Evolutionary conservation across 1,284 basidiomycete genomes (phyloP).

Genomic region (Ustilago nuda): DNA sequence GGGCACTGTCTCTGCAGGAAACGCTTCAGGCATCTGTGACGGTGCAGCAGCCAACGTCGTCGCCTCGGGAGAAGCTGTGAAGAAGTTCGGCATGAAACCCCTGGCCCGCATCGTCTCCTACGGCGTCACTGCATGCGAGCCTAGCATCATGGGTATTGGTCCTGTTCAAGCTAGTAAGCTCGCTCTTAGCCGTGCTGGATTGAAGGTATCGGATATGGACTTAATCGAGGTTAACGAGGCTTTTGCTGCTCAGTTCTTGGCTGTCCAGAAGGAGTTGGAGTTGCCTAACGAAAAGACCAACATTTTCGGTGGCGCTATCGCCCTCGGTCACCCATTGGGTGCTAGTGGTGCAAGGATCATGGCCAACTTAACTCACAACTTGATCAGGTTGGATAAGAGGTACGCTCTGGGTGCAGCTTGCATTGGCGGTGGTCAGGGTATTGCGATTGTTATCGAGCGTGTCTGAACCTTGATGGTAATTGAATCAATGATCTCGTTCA

Average conservation of each 20-base stretch:
- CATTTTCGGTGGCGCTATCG: constrained; percentile 72
- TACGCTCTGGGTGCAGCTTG: constrained; percentile 74
- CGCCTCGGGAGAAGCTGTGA: constrained; percentile 88
- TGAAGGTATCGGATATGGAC: constrained; percentile 72
- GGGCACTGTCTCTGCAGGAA: constrained; percentile 93
- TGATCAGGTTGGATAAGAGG: constrained; percentile 72
- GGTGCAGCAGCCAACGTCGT: constrained; percentile 96
- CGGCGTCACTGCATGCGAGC: constrained; percentile 73
- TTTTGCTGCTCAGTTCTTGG: constrained; percentile 92
- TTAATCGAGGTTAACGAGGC: constrained; percentile 77
- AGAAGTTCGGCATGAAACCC: constrained; percentile 85
- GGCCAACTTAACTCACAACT: constrained; percentile 73
- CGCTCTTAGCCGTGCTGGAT: constrained; percentile 69
- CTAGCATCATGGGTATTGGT: constrained; percentile 74
- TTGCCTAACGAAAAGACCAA: constrained; percentile 75
- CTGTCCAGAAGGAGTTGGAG: constrained; percentile 87
- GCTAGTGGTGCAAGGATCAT: constrained; percentile 73
- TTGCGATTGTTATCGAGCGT: constrained; percentile 70
- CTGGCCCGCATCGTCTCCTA: constrained; percentile 85
- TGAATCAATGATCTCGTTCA: neutral
- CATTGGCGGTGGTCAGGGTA: constrained; percentile 72
- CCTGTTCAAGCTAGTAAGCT: constrained; percentile 71
- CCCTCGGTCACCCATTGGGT: constrained; percentile 74
- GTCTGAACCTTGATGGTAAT: constrained; percentile 29
- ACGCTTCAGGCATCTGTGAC: constrained; percentile 94